Base-by-base conservation (phyloP, 768 basidiomycete genomes). In the Termitomyces sp. region DNA sequence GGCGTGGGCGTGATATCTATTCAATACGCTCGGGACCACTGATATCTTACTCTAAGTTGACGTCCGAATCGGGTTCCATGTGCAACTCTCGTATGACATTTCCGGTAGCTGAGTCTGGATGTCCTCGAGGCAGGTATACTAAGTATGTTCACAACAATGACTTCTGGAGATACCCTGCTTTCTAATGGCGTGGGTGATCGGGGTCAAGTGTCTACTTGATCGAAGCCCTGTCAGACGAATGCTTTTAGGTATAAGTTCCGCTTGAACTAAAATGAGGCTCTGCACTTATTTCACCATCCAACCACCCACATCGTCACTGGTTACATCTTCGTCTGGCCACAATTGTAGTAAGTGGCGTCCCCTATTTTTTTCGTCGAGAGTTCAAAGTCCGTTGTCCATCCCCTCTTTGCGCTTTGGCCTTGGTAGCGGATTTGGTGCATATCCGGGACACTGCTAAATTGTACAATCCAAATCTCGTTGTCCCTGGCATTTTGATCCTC, bases 191-290 rank as follows among this genome's bases (percentile, higher is more conserved):
- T 29, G 29, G 66, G 76, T 76, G 71, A 62, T 68, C 63, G 74
- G 74, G 73, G 73, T 63, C 71, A 62, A 40, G 57, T 66, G 64
- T 61, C 62, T 63, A 72, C 62, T 66, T 71, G 71, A 76, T 76
- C 71, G 74, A 76, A 76, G 75, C 66, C 69, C 74, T 75, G 76
- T 76, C 76, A 78, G 68, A 74, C 72, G 68, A 67, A 71, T 72
- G 68, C 60, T 61, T 65, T 66, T 64, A 75, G 66, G 73, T 82
- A 82, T 82, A 83, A 83, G 81, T 78, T 75, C 80, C 79, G 81
- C 71, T 70, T 73, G 67, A 75, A 70, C 71, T 70, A 77, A 75
- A 73, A 79, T 78, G 75, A 68, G 64, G 62, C 60, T 60, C 62
- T 63, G 58, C 67, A 65, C 71, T 70, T 76, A 10, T 36, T 75